These are phyloP conservation scores for Pythium phragmiticola DNA, from an alignment of 352 stramenopile species.

Conservation along the genomic window DNA sequence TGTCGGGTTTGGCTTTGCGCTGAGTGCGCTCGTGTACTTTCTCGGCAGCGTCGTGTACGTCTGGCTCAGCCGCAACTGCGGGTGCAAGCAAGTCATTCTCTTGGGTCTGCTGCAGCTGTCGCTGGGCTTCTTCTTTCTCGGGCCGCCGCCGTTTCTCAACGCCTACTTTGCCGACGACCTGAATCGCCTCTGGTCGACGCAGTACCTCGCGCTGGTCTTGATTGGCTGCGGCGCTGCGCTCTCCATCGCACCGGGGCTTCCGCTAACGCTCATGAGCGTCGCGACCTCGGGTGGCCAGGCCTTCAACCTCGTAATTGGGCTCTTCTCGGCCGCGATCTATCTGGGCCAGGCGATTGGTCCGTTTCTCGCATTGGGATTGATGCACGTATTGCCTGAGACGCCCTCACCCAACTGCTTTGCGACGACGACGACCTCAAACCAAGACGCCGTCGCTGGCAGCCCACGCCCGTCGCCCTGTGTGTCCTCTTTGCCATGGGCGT, in stretches of 20 bases:
- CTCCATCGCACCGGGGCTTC: conserved; percentile 55
- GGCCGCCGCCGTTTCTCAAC: conserved; percentile 53
- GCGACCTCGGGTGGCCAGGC: conserved; percentile 35
- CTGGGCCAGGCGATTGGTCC: conserved; percentile 61
- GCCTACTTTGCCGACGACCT: conserved; percentile 34
- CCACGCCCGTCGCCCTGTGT: conserved; percentile 31
- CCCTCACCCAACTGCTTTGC: conserved; percentile 42
- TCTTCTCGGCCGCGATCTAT: conserved; percentile 72
- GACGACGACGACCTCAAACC: background rate
- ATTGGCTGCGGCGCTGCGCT: conserved; percentile 60
- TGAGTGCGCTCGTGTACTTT: conserved; percentile 72
- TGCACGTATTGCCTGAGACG: conserved; percentile 44
- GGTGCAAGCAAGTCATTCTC: conserved; percentile 70
- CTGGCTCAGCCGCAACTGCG: conserved; percentile 56
- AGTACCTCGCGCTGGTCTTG: conserved; percentile 52
- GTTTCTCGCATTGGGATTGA: conserved; percentile 51
- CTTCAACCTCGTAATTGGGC: conserved; percentile 60
- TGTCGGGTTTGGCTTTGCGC: conserved; percentile 59
- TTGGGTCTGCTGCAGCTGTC: conserved; percentile 45
- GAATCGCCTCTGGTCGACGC: conserved; percentile 43
- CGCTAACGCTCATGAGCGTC: conserved; percentile 58
- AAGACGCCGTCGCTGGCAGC: conserved; percentile 15
- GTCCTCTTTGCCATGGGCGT: conserved; percentile 63
- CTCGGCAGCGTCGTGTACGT: conserved; percentile 51
- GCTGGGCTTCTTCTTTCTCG: conserved; percentile 59